These are phyloP conservation scores for Leccinum truebloodii DNA, from an alignment of 768 basidiomycete genomes.

Conservation along the genomic window DNA sequence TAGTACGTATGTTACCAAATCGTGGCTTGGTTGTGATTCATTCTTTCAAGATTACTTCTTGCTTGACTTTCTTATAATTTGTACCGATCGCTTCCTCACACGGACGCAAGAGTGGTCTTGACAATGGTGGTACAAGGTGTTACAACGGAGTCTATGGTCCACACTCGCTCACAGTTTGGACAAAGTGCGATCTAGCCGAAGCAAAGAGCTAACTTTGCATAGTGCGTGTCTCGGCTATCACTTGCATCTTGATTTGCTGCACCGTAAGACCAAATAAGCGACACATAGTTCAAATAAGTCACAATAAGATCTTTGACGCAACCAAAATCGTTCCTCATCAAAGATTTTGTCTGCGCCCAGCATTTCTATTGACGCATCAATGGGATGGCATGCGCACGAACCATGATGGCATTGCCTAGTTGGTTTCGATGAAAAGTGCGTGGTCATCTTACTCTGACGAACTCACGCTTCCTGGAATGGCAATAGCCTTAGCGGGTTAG, in stretches of 20 bases:
- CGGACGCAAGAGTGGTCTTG: neutral
- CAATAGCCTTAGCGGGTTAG: neutral
- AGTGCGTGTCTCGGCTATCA: too few relatives aligned
- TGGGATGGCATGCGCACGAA: neutral
- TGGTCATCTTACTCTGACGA: neutral
- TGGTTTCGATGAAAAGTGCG: neutral
- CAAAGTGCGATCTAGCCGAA: neutral
- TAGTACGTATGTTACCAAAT: slow-evolving; percentile 17
- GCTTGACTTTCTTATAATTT: neutral
- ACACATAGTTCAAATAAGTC: neutral
- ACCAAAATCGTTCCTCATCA: neutral
- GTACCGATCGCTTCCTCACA: neutral
- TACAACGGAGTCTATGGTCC: neutral
- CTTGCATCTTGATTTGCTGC: too few relatives aligned
- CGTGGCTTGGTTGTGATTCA: neutral
- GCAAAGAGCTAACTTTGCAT: neutral
- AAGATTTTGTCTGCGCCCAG: neutral
- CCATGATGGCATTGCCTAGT: too few relatives aligned
- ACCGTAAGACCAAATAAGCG: neutral
- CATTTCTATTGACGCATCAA: neutral
- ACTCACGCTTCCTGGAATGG: neutral
- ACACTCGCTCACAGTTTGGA: neutral
- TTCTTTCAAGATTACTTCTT: neutral
- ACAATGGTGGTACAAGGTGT: neutral
- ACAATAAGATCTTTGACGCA: neutral